phyloP scores from a whole-genome alignment of 2,329 filamentous ascomycete species.

The Epichloe baconii region DNA sequence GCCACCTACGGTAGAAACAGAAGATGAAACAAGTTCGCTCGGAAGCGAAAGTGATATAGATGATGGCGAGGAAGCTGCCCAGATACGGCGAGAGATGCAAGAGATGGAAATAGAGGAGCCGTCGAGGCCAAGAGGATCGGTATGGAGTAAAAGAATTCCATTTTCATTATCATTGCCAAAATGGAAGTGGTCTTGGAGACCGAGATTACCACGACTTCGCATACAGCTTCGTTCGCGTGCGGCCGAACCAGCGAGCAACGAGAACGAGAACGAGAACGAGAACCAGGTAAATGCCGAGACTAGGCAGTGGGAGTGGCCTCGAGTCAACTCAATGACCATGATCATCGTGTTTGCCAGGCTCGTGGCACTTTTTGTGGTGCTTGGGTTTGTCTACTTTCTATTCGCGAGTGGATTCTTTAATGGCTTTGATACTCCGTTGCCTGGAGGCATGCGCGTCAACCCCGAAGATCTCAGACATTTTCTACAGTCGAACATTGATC shows the following conservation, averaged over 20 bases:
- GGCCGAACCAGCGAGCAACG: slow-evolving; percentile 10
- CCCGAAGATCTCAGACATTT: slow-evolving; percentile 69
- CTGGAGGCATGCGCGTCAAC: slow-evolving; percentile 59
- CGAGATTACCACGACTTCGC: slow-evolving; percentile 36
- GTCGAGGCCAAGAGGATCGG: slow-evolving; percentile 26
- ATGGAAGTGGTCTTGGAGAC: slow-evolving; percentile 44
- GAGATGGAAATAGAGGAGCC: slow-evolving; percentile 79
- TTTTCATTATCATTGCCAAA: slow-evolving; percentile 37
- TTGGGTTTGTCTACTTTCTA: slow-evolving; percentile 68
- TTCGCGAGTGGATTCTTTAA: slow-evolving; percentile 78
- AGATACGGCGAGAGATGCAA: slow-evolving; percentile 69
- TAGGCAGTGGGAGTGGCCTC: slow-evolving; percentile 20
- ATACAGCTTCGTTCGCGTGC: slow-evolving; percentile 33
- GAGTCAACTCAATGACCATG: slow-evolving; percentile 28
- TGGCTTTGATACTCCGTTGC: slow-evolving; percentile 46
- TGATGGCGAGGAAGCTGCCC: slow-evolving; percentile 42
- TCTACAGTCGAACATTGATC: slow-evolving; percentile 61
- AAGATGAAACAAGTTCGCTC: slow-evolving; percentile 50
- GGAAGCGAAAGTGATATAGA: slow-evolving; percentile 31
- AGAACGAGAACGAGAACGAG: slow-evolving; percentile 7
- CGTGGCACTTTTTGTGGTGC: slow-evolving; percentile 60
- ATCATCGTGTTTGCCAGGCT: slow-evolving; percentile 58
- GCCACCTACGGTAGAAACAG: slow-evolving; percentile 67
- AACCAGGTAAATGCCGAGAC: slow-evolving; percentile 10
- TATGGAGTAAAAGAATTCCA: slow-evolving; percentile 43